Conservation (phyloP, 2,329 filamentous ascomycete species). For the Alternaria longipes region DNA sequence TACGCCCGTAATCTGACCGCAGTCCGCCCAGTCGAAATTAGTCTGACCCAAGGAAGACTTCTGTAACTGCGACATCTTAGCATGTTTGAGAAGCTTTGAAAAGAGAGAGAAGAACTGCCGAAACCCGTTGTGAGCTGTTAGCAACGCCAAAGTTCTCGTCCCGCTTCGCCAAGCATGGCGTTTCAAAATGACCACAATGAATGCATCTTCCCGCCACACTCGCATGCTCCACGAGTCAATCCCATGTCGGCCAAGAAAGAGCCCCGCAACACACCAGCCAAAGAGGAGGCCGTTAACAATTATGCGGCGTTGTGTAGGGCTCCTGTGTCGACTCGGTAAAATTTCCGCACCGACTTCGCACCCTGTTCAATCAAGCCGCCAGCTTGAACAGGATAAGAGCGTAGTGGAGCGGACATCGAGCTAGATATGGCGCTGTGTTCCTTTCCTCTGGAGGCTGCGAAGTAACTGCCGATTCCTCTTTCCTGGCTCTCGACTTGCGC, state of each 20-base stretch:
- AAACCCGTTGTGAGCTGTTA: constrained; percentile 10
- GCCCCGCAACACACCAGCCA: constrained; percentile 40
- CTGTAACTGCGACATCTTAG: neutral
- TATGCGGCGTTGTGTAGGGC: constrained; percentile 22
- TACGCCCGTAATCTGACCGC: constrained; percentile 15
- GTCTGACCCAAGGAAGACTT: neutral
- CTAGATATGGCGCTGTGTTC: constrained; percentile 27
- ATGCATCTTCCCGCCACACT: constrained; percentile 29
- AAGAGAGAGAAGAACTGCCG: constrained; percentile 22
- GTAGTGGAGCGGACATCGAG: constrained; percentile 25
- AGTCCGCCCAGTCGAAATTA: neutral
- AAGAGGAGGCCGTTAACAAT: constrained; percentile 26
- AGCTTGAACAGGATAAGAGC: constrained; percentile 25
- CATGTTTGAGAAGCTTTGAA: neutral
- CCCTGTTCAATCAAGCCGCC: constrained; percentile 31
- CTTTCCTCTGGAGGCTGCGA: constrained; percentile 21
- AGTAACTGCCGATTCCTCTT: constrained; percentile 42
- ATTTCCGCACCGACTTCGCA: constrained; percentile 18
- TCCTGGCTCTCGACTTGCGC: constrained; percentile 25
- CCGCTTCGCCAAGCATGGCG: constrained; percentile 33
- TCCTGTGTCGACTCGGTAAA: constrained; percentile 41
- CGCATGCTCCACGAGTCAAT: constrained; percentile 26
- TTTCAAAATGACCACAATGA: constrained; percentile 24
- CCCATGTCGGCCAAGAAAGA: constrained; percentile 42
- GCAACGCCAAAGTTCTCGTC: constrained; percentile 12